Base-by-base conservation (phyloP, 495 filamentous ascomycete genomes). In the Recurvomyces mirabilis region DNA sequence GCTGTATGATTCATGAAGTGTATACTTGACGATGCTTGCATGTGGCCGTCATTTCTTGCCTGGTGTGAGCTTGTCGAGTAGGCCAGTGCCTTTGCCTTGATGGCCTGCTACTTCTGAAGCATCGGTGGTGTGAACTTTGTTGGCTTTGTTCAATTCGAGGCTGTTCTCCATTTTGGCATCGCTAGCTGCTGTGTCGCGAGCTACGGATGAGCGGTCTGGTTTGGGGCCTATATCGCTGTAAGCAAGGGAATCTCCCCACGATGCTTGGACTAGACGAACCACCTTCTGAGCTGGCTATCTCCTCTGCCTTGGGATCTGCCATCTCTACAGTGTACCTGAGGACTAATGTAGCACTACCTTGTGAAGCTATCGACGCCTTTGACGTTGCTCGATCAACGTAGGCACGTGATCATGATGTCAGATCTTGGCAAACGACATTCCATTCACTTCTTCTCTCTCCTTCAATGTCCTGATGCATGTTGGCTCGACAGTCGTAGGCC, bases 91-190 rank as follows among this genome's bases (percentile, higher is more conserved):
- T 23, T 55, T 55, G 1, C 35, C 47, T 29, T 51, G 39, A 5
- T 47, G 41, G 1, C 52, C 47, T 1, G 47, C 52, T 17, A 55
- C 52, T 6, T 55, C 41, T 14, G 23, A 12, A n/a, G 41, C 35
- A 2, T 33, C 31, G n/a, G 12, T 35, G 4, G 30, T 43, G 0
- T 38, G n/a, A 5, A 34, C 30, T 29, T 47, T 55, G 38, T 43
- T 55, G n/a, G 37, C 46, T 34, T 51, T 51, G 29, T 45, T 46
- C 19, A 43, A 19, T 45, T 51, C 47, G 7, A 50, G 41, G 13
- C 38, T 43, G 29, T 55, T 51, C 47, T 51, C 42, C 42, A 55
- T 47, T 24, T 49, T 48, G 36, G 24, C 32, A 11, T 10, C 6
- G 22, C 14, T 32, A 12, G 5, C 5, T 11, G 14, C 14, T 18